Evolutionary conservation across 2,329 filamentous ascomycete genomes (phyloP).

Genomic region (Sporothrix sp.): DNA sequence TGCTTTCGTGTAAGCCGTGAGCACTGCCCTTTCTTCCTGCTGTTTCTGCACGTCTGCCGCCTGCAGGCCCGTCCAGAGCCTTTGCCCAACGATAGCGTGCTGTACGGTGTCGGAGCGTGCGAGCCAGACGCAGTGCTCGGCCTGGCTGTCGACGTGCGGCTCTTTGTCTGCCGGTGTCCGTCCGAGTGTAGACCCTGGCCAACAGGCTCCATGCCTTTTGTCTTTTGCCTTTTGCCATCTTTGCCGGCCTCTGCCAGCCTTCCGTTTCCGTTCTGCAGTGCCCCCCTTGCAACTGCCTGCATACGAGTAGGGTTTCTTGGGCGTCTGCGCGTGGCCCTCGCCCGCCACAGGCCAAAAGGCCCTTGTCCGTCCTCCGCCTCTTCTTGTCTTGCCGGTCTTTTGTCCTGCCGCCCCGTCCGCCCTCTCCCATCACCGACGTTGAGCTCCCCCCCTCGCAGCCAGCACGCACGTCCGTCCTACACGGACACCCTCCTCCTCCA

Average conservation of each 20-base stretch:
- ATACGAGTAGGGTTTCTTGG: no score
- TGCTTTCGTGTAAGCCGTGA: no score
- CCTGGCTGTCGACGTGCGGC: background rate
- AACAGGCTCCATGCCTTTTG: no score
- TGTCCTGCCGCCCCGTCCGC: background rate
- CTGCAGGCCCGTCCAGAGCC: background rate
- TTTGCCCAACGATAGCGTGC: background rate
- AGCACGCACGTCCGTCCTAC: conserved; percentile 2
- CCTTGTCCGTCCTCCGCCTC: background rate
- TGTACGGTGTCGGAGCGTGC: background rate
- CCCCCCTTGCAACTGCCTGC: no score
- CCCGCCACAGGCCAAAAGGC: no score
- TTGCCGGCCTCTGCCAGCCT: no score
- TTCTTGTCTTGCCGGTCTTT: background rate
- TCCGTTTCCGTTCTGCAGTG: no score
- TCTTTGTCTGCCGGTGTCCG: no score
- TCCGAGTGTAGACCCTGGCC: no score
- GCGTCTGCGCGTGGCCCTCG: no score
- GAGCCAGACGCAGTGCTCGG: no score
- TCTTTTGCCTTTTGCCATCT: background rate
- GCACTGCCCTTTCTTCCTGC: no score
- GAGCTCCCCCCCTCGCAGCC: background rate
- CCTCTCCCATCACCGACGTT: background rate
- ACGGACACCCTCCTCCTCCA: background rate
- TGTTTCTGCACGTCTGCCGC: background rate